Percentiles rank a stretch among this genome's conserved stretches.
Conservation (phyloP, 1,284 basidiomycete species). For the Trichosporon sp. region DNA sequence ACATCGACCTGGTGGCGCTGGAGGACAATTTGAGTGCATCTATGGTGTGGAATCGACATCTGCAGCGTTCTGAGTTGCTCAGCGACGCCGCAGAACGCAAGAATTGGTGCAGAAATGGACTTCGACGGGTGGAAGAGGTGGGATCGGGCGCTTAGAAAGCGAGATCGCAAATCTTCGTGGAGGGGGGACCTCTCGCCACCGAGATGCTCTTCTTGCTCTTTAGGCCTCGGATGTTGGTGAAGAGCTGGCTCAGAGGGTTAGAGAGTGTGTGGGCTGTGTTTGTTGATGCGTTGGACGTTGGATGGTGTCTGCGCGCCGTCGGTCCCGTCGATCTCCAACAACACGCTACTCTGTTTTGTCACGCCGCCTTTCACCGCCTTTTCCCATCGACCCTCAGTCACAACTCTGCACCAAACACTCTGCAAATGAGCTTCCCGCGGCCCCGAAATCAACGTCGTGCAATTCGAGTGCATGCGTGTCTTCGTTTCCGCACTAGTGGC, state of each 20-base stretch:
- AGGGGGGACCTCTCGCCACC: background rate
- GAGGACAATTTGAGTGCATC: background rate
- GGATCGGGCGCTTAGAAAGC: background rate
- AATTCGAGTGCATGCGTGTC: no score
- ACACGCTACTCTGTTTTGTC: background rate
- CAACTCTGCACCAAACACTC: background rate
- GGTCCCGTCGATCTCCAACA: background rate
- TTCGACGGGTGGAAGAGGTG: background rate
- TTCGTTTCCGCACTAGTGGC: no score
- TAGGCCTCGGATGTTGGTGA: background rate
- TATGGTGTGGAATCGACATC: background rate
- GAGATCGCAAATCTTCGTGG: background rate
- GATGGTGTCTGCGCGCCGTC: background rate
- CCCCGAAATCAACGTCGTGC: no score
- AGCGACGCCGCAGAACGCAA: background rate
- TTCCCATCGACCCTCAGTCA: background rate
- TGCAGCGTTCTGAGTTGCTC: background rate
- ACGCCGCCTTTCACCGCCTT: background rate
- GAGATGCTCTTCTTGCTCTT: background rate
- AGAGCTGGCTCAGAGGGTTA: background rate
- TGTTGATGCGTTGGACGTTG: background rate
- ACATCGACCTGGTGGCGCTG: background rate
- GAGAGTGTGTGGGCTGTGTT: background rate
- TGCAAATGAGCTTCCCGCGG: no score
- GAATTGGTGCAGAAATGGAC: background rate